These are phyloP conservation scores for Amanita rimosa DNA, from an alignment of 768 basidiomycete species.

Conservation along the genomic window DNA sequence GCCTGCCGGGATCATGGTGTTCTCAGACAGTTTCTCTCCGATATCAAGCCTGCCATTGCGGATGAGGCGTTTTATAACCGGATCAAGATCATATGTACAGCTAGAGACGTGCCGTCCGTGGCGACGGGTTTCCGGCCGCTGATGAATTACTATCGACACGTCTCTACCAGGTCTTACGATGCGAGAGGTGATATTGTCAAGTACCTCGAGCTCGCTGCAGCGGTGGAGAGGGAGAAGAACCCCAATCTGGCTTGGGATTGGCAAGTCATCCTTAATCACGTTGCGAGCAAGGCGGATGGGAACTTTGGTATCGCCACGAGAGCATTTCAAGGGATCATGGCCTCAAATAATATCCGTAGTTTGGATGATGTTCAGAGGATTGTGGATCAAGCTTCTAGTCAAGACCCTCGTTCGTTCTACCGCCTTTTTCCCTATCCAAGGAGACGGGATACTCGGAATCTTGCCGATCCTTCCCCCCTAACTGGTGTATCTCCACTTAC, in stretches of 20 bases:
- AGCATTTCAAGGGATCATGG: neutral
- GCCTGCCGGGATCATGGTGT: neutral
- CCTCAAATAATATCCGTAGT: neutral
- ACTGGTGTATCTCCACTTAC: neutral
- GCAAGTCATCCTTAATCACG: neutral
- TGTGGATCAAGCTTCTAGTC: neutral
- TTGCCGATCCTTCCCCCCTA: neutral
- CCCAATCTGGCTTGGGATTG: neutral
- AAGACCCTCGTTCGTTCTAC: neutral
- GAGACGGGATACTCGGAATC: neutral
- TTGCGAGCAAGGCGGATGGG: neutral
- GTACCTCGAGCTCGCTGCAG: neutral
- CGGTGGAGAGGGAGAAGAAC: neutral
- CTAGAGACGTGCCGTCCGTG: neutral
- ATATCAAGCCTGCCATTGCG: neutral
- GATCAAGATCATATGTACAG: slow-evolving; percentile 1
- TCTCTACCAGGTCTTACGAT: neutral
- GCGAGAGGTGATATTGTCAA: neutral
- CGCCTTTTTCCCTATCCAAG: neutral
- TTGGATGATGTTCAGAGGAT: neutral
- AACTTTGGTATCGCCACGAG: neutral
- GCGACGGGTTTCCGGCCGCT: neutral
- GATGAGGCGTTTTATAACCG: neutral
- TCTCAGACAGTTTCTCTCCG: slow-evolving; percentile 2
- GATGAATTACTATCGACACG: neutral